Evolutionary conservation across 805 yeast species (phyloP), one percentile per base, ranked within the genome.

Genomic region (Metschnikowia cubensis): DNA sequence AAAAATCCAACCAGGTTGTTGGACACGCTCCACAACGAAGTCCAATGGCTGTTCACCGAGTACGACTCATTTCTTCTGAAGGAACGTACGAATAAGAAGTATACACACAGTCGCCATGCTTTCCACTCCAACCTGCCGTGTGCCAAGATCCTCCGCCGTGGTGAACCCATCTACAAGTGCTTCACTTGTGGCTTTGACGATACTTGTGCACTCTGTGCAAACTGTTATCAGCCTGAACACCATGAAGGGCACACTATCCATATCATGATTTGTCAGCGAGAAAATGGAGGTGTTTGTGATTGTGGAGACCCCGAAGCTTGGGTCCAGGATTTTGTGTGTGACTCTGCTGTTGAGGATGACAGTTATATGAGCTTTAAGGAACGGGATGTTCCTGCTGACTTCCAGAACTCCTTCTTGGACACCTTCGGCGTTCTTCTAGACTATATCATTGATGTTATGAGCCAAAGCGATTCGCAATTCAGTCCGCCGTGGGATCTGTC

Each of bases 241-340:
- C 98, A 91, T 66, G 61, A 63, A 34, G 92, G 82, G 41, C 98
- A 91, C 64, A 79, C 81, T 42, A 83, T 87, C 7, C 80, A 83
- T 49, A 78, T 82, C 15, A 74, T 81, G 36, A 81, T 87, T 6
- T 79, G 85, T 50, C 80, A 80, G 39, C 73, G 87, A 47, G 86
- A 81, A 52, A 85, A 80, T 50, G 88, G 91, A 35, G 94, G 94
- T 0, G 86, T 85, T 17, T 87, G 95, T 64, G 96, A 89, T 61
- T 89, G 96, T 65, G 96, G 96, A 3, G 96, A 89, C 60, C 80
- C 83, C 0, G 96, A 87, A 60, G 95, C 95, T 0, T 89, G 95
- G 90, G 76, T 72, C 4, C 65, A 65, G 14, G 66, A 74, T 1
- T 69, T 82, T 39, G 60, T 69, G 13, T 89, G 96, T 63, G 71